A percentile compares a stretch with the other conserved stretches of the same genome.
Evolutionary conservation across 805 yeast genomes (phyloP).

Genomic region (Lipomyces yamanashiensis): DNA sequence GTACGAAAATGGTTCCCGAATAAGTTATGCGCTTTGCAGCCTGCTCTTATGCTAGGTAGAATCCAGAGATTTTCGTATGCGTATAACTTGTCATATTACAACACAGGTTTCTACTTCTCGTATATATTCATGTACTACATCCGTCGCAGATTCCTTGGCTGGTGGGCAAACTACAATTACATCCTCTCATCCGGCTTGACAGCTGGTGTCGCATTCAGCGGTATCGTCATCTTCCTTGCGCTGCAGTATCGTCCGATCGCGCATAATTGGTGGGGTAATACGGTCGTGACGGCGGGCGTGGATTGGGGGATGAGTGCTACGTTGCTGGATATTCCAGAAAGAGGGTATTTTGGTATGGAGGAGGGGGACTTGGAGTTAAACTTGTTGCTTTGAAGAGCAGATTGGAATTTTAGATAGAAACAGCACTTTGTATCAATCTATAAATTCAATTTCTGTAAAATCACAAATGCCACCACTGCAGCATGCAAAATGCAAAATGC

Average conservation of each 20-base stretch:
- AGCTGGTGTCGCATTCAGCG: slow-evolving; percentile 67
- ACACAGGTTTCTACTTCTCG: slow-evolving; percentile 69
- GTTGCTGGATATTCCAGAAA: slow-evolving; percentile 9
- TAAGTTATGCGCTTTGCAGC: slow-evolving; percentile 55
- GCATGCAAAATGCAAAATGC: too few species aligned
- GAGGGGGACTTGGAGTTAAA: background rate
- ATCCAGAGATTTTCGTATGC: slow-evolving; percentile 38
- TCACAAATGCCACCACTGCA: too few species aligned
- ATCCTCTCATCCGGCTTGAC: slow-evolving; percentile 67
- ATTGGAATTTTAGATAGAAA: too few species aligned
- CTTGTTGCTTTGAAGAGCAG: too few species aligned
- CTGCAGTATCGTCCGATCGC: slow-evolving; percentile 49
- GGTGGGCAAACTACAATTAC: too few species aligned
- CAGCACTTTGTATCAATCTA: too few species aligned
- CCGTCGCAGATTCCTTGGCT: slow-evolving; percentile 57
- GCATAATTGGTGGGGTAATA: slow-evolving; percentile 70
- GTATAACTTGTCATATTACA: slow-evolving; percentile 73
- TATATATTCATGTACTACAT: slow-evolving; percentile 60
- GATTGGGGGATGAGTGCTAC: slow-evolving; percentile 20
- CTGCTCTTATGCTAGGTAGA: slow-evolving; percentile 61
- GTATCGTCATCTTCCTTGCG: slow-evolving; percentile 60
- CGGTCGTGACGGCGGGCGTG: slow-evolving; percentile 25
- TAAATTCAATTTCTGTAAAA: too few species aligned
- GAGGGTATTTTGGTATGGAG: slow-evolving; percentile 21
- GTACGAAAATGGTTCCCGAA: background rate